phyloP scores from a whole-genome alignment of 2,329 filamentous ascomycete species.

The Beauveria varroae region DNA sequence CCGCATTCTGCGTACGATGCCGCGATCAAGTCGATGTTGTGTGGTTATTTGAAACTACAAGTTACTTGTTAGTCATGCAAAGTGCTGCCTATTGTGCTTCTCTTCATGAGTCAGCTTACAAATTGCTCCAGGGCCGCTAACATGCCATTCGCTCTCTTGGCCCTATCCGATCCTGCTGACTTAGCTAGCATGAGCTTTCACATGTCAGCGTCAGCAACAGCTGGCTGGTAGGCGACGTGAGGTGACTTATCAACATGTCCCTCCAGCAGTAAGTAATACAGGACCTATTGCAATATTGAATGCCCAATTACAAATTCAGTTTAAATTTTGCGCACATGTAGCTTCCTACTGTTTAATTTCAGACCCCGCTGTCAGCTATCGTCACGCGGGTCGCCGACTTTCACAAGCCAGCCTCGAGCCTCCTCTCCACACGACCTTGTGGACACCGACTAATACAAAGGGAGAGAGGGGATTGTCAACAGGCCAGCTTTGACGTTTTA shows the following conservation, averaged over 20 bases:
- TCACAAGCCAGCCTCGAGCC: slow-evolving; percentile 1
- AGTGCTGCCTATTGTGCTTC: no score
- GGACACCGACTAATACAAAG: not conserved
- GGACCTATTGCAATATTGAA: not conserved
- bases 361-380: not conserved
- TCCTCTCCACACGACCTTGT: not conserved
- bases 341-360: not conserved
- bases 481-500: not conserved
- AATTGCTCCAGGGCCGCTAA: no score
- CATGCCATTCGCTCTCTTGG: no score
- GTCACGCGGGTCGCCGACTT: not conserved
- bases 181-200: not conserved
- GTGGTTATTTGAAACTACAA: no score
- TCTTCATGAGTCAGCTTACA: no score
- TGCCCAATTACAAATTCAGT: not conserved
- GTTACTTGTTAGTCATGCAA: no score
- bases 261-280: not conserved
- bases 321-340: not conserved
- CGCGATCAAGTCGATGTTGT: no score
- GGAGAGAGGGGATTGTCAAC: not conserved
- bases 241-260: not conserved
- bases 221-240: not conserved
- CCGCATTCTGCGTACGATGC: no score
- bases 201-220: not conserved
- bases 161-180: no score